A percentile compares a stretch with the other conserved stretches of the same genome.
Evolutionary conservation across 2,329 filamentous ascomycete genomes (phyloP).

Genomic region (Calonectria crousiana): DNA sequence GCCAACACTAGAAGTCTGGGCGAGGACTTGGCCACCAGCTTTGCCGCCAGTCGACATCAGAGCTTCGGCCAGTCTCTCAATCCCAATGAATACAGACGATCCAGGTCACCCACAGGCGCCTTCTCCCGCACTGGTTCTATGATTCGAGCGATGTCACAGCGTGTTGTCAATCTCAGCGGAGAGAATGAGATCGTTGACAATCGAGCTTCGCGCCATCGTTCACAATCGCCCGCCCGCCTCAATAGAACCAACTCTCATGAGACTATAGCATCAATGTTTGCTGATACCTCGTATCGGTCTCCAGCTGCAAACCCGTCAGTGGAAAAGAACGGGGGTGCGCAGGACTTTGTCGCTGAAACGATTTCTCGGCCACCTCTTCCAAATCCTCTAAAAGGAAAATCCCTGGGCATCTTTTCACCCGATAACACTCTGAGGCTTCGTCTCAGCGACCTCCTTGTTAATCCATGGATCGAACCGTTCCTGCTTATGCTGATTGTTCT

Average conservation of each 20-base stretch:
- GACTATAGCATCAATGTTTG: constrained; percentile 50
- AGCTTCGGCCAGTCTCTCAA: constrained; percentile 69
- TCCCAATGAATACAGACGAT: constrained; percentile 65
- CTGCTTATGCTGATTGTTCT: constrained; percentile 90
- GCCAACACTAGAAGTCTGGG: constrained; percentile 68
- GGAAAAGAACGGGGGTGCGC: constrained; percentile 57
- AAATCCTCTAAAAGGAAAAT: constrained; percentile 90
- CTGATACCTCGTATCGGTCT: constrained; percentile 65
- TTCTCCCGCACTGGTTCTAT: constrained; percentile 79
- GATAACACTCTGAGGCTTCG: constrained; percentile 79
- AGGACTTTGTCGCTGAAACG: constrained; percentile 33
- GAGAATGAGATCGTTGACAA: constrained; percentile 87
- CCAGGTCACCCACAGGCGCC: constrained; percentile 74
- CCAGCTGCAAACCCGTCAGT: constrained; percentile 57
- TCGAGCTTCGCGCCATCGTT: constrained; percentile 72
- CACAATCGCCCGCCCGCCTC: constrained; percentile 64
- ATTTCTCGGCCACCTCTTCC: constrained; percentile 35
- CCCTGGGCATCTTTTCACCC: constrained; percentile 85
- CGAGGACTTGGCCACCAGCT: constrained; percentile 69
- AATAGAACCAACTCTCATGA: constrained; percentile 45
- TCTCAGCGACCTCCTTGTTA: constrained; percentile 87
- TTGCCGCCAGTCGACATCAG: constrained; percentile 62
- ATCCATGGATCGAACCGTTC: constrained; percentile 86
- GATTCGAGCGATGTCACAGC: constrained; percentile 90
- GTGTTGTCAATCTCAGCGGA: constrained; percentile 97